Evolutionary conservation across 495 filamentous ascomycete genomes (phyloP).

Genomic region (Lentithecium fluviatile): DNA sequence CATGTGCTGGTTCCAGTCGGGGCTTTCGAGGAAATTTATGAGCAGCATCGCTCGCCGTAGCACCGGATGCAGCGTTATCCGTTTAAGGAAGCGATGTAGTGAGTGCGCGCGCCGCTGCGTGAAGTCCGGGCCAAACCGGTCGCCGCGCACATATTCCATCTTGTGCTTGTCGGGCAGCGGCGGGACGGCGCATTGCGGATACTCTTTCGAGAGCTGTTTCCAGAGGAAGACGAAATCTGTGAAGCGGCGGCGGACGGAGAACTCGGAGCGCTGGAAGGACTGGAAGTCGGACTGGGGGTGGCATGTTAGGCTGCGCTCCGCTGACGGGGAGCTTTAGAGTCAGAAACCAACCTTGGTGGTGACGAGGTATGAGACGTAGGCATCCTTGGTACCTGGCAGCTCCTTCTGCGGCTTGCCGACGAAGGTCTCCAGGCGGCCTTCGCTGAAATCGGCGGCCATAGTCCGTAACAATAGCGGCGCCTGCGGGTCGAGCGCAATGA

Average conservation of each 20-base stretch:
- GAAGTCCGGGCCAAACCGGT: slow-evolving; percentile 92
- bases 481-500: not conserved
- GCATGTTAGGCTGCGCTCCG: slow-evolving; percentile 8
- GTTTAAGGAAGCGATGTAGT: slow-evolving; percentile 85
- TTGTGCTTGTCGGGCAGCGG: slow-evolving; percentile 98
- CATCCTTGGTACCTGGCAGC: slow-evolving; percentile 95
- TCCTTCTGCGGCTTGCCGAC: slow-evolving; percentile 85
- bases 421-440: slow-evolving; percentile 77
- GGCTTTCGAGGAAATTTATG: slow-evolving; percentile 83
- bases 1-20: slow-evolving; percentile 97
- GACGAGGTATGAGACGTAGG: slow-evolving; percentile 92
- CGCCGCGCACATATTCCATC: slow-evolving; percentile 95
- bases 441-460: slow-evolving; percentile 39
- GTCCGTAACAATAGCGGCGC: not conserved
- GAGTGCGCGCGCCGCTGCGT: slow-evolving; percentile 87
- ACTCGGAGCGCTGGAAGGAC: slow-evolving; percentile 77
- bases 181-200: slow-evolving; percentile 86
- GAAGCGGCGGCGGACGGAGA: slow-evolving; percentile 81
- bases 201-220: slow-evolving; percentile 82
- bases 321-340: not conserved
- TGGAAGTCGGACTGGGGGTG: slow-evolving; percentile 78
- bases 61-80: slow-evolving; percentile 81
- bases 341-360: slow-evolving; percentile 71
- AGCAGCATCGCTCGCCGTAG: slow-evolving; percentile 80
- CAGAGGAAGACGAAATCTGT: slow-evolving; percentile 97